Conservation (phyloP, 306 rosid genomes). For the Acmispon strigosus region DNA sequence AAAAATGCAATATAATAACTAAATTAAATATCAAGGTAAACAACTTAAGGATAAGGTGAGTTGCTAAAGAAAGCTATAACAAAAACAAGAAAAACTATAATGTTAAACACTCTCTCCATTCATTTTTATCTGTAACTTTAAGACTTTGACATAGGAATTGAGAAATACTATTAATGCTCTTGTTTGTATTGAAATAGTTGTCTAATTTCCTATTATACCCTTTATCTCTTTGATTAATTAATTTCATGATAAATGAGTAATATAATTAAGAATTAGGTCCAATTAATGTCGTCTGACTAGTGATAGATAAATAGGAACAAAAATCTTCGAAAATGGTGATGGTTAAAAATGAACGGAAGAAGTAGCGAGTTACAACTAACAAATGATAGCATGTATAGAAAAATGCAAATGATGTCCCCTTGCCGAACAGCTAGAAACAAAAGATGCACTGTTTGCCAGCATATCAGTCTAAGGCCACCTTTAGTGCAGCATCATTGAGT, state of each 20-base stretch:
- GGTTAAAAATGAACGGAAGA: too few species aligned
- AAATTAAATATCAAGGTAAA: slow-evolving; percentile 18
- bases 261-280: too few species aligned
- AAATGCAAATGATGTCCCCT: neutral
- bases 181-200: too few species aligned
- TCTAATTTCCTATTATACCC: too few species aligned
- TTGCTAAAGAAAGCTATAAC: neutral
- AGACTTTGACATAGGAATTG: too few species aligned
- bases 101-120: neutral
- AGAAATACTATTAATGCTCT: too few species aligned
- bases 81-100: neutral
- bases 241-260: too few species aligned
- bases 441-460: slow-evolving; percentile 18
- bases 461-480: slow-evolving; percentile 40
- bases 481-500: slow-evolving; percentile 92
- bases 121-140: too few species aligned
- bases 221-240: too few species aligned
- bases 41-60: neutral
- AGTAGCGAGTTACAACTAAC: neutral
- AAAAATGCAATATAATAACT: slow-evolving; percentile 13
- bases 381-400: slow-evolving; percentile 1
- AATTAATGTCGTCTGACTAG: too few species aligned
- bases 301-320: too few species aligned
- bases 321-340: too few species aligned
- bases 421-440: neutral